Evolutionary conservation across 768 basidiomycete genomes (phyloP).

Genomic region (Termitomyces sp.): DNA sequence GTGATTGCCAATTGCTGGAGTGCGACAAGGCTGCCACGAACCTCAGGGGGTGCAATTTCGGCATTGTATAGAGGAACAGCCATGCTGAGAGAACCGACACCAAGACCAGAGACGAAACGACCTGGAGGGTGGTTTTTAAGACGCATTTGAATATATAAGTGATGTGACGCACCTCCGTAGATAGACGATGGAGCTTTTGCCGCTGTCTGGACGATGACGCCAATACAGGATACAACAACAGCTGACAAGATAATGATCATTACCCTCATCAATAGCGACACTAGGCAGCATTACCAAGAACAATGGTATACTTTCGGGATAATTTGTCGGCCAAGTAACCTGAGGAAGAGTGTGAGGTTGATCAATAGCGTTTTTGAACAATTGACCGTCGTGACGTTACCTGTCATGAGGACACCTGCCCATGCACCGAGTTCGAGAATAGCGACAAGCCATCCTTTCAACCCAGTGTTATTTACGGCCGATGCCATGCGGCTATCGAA

Average conservation of each 20-base stretch:
- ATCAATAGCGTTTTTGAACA: not conserved
- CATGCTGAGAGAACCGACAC: constrained; percentile 79
- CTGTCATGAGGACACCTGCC: constrained; percentile 68
- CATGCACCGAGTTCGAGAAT: constrained; percentile 75
- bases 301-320: constrained; percentile 68
- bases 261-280: not conserved
- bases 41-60: constrained; percentile 72
- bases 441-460: constrained; percentile 68
- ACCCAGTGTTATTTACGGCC: constrained; percentile 43
- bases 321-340: constrained; percentile 65
- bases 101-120: constrained; percentile 74
- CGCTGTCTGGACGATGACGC: constrained; percentile 69
- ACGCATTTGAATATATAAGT: not conserved
- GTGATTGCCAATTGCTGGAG: constrained; percentile 81
- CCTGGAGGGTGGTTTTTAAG: constrained; percentile 26
- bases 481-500: constrained; percentile 51
- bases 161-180: constrained; percentile 41
- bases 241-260: constrained; percentile 29
- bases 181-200: constrained; percentile 55
- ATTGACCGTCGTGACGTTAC: constrained; percentile 18
- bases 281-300: constrained; percentile 35
- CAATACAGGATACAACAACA: constrained; percentile 57
- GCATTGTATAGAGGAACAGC: constrained; percentile 77
- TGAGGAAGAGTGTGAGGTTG: constrained; percentile 9
- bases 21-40: constrained; percentile 75